Evolutionary conservation across 345 rosid genomes (phyloP), one percentile per base, ranked within the genome.

Genomic region (Eucalyptus cladocalyx): DNA sequence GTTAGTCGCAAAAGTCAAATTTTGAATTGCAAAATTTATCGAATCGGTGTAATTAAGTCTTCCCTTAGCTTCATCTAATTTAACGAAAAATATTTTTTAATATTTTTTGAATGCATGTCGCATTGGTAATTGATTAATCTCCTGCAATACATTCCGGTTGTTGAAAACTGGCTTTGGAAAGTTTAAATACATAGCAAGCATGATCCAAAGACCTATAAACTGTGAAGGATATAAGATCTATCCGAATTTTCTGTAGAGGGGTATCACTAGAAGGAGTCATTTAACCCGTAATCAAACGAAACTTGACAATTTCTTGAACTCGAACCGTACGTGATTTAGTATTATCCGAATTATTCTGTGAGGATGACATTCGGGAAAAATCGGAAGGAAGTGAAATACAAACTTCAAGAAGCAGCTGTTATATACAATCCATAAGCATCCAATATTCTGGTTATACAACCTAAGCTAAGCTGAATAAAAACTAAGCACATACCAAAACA

Each of bases 401-500:
- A 28, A 28, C 69, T 60, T 60, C 32, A 62, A 28, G 69, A 62
- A 53, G 58, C 26, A 53, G 58, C 58, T 21, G 26, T 8, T 21
- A 8, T 8, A 53, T 8, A 53, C 24, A 53, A 53, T 0, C 0
- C 26, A 2, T 21, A 1, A 53, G 51, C 26, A 47, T 26, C 0
- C 48, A 0, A 4, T 85, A 34, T 43, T 34, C 43, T 53, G 1
- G 42, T n/a, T 32, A 67, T 32, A n/a, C 80, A 67, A 8, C 40
- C 80, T 32, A 8, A 32, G 23, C 87, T 43, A 12, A 15, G 76
- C 53, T n/a, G 28, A 32, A 32, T 23, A 58, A 51, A 56, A 54
- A 14, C 14, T 16, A 48, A 28, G 87, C 67, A 24, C 89, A 87
- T 93, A 96, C 97, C 95, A 97, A 89, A 88, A 97, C 93, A 54